Base-by-base conservation (phyloP, 2,329 filamentous ascomycete species). In the Colletotrichum acutatum region DNA sequence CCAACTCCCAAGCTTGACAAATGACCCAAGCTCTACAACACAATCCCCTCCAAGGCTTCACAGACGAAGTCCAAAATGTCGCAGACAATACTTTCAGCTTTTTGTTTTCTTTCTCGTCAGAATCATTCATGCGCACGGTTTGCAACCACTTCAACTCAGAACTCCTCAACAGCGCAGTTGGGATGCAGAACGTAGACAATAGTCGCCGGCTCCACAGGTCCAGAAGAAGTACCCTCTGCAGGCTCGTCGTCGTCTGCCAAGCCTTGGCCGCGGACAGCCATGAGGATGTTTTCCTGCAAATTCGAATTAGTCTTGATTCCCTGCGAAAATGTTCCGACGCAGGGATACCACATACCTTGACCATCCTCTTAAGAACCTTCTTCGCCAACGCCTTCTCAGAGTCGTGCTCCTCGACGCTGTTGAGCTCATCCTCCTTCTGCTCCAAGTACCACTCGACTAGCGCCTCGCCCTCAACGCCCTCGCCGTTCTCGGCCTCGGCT, bases 311-410 rank as follows among this genome's bases (percentile, higher is more conserved):
- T 61, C 86, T 86, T 83, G 90, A 87, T 61, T 91, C 81, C 34
- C 32, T 12, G 4, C 1, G 28, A 7, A 8, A 16, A 30, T 4
- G 7, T 4, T 24, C 14, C 77, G 92, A 90, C 89, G 73, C 67
- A 0, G 34, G 5, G 49, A 32, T 5, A 54, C 9, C 16, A 24
- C 68, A 16, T 72, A 74, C 95, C 92, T 97, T 98, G 80, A 98
- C 93, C 93, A 98, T 97, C 83, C 94, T 93, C 88, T 94, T 97
- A 77, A 99, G 84, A 66, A 99, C 96, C 89, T 98, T 97, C 80
- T 86, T 90, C 16, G 92, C 93, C 68, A 98, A 84, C 3, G 86
- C 86, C 80, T 90, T 89, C 84, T 95, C 94, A 68, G 97, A 95
- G 82, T 97, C 92, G 54, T 86, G 93, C 19, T 72, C 53, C n/a